Base-by-base conservation (phyloP, 768 basidiomycete species). In the Amanita thiersii region DNA sequence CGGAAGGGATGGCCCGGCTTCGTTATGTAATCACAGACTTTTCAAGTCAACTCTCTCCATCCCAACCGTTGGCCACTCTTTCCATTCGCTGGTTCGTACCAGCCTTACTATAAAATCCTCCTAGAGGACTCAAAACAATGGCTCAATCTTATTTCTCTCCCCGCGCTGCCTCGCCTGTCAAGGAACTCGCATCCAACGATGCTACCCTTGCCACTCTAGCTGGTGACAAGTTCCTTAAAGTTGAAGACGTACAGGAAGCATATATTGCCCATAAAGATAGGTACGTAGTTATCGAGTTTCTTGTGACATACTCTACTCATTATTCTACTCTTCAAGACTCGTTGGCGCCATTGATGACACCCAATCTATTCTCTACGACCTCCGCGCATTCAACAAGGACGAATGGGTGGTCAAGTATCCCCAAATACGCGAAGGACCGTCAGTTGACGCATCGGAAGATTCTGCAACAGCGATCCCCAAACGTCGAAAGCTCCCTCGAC, bases 351-450 rank as follows among this genome's bases (percentile, higher is more conserved):
- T 96, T 49, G 77, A 83, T 52, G 68, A 75, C 0, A 79, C 91
- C 26, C 74, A 77, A 52, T 52, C 64, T 8, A 73, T 97, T 33
- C 66, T 96, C 28, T 61, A 60, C 37, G 83, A 83, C 52, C 62
- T 97, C 15, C 75, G 77, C 37, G 65, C 67, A 38, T 96, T 94
- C 69, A 96, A 87, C 66, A 81, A 81, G 63, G 68, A 79, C 28
- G 74, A 85, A 49, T 96, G 90, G 92, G 74, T 86, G 18, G 79
- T 97, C 11, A 69, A 88, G 44, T 98, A 98, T 60, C 93, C 93
- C 40, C 75, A 76, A 54, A 66, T 92, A 42, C 64, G 68, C 21
- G 72, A 79, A 40, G 67, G 73, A 19, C 50, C 54, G 5, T 19
- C 42, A 20, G 49, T 55, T 21, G 56, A 52, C 12, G 17, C 61